phyloP scores from a whole-genome alignment of 768 basidiomycete genomes.

The Amanita thiersii region DNA sequence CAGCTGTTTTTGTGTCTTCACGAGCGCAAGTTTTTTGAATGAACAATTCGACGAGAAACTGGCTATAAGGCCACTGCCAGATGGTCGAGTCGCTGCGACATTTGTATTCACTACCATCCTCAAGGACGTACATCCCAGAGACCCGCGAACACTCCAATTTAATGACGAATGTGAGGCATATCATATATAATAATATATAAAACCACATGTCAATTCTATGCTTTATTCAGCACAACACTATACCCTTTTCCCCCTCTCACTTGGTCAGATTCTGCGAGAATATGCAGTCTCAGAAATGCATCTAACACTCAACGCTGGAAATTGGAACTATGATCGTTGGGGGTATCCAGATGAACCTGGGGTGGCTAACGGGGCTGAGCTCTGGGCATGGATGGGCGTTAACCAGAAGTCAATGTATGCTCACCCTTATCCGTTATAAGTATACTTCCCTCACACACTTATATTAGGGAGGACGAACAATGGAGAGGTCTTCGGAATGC shows the following conservation, averaged over 20 bases:
- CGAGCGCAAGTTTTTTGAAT: too few relatives aligned
- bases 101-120: conserved; percentile 75
- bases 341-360: conserved; percentile 70
- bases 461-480: conserved; percentile 55
- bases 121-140: conserved; percentile 42
- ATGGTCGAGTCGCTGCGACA: conserved; percentile 74
- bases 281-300: conserved; percentile 86
- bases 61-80: conserved; percentile 46
- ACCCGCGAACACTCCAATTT: conserved; percentile 47
- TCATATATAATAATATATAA: too few relatives aligned
- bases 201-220: neutral
- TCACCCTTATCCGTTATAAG: neutral
- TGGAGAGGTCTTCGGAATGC: conserved; percentile 87
- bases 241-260: conserved; percentile 73
- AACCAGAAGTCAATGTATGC: conserved; percentile 42
- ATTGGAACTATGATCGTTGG: conserved; percentile 85
- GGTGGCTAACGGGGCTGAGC: conserved; percentile 80
- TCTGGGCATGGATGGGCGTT: conserved; percentile 91
- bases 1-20: too few relatives aligned
- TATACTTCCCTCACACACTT: neutral
- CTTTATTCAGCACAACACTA: conserved; percentile 67
- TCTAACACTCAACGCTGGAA: conserved; percentile 84
- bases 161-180: too few relatives aligned
- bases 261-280: conserved; percentile 81
- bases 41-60: conserved; percentile 47